A percentile compares a stretch with the other conserved stretches of the same genome.
These are phyloP conservation scores for Solanum chilense DNA, from an alignment of 257 asterid species.

Conservation along the genomic window DNA sequence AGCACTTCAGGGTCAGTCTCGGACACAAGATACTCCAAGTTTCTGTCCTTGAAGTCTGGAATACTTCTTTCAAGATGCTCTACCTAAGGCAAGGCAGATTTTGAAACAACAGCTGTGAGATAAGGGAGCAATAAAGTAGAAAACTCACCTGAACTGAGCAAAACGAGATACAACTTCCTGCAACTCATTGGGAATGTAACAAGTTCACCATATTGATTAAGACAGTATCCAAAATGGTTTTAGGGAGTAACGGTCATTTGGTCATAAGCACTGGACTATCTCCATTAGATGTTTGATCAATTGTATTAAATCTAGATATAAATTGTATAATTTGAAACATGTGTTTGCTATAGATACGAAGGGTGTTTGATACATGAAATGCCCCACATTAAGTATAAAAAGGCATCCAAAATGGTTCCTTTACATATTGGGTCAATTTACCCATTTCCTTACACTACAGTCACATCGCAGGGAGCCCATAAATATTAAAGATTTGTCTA, in stretches of 20 bases:
- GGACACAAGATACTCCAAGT: conserved; percentile 51
- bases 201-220: background rate
- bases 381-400: background rate
- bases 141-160: background rate
- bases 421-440: background rate
- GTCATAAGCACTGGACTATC: background rate
- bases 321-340: background rate
- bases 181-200: background rate
- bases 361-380: background rate
- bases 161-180: background rate
- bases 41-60: conserved; percentile 60
- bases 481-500: background rate
- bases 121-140: background rate
- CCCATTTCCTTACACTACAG: background rate
- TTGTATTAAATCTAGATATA: background rate
- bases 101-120: background rate
- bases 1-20: conserved; percentile 48
- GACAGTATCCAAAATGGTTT: background rate
- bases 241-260: background rate
- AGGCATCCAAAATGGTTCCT: background rate
- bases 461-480: background rate
- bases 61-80: conserved; percentile 58
- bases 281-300: background rate
- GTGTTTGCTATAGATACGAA: background rate
- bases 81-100: conserved; percentile 33